phyloP scores from a whole-genome alignment of 345 rosid genomes.

The Gossypium thurberi region DNA sequence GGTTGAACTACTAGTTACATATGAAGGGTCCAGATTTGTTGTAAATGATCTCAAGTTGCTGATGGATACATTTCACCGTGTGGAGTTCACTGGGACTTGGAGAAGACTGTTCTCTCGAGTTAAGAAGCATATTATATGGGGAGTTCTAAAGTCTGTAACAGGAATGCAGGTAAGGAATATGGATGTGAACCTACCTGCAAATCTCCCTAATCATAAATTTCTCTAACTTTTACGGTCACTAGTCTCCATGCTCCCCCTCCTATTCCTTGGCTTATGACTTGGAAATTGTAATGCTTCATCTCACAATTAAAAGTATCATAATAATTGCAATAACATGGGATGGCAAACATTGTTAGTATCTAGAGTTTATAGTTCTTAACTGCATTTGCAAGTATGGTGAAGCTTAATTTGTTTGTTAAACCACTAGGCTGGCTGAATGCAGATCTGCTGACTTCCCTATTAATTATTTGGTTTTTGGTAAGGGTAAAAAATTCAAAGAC shows the following conservation, averaged over 20 bases:
- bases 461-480: slow-evolving; percentile 28
- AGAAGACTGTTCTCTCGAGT: slow-evolving; percentile 96
- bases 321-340: not conserved
- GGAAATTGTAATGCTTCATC: not conserved
- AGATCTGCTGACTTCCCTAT: not conserved
- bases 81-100: slow-evolving; percentile 92
- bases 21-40: slow-evolving; percentile 61
- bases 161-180: slow-evolving; percentile 82
- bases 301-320: not conserved
- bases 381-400: not conserved
- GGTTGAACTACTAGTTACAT: slow-evolving; percentile 89
- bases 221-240: not conserved
- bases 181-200: not conserved
- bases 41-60: slow-evolving; percentile 91
- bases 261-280: not conserved
- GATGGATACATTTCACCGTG: slow-evolving; percentile 92
- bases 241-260: not conserved
- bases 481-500: slow-evolving; percentile 94
- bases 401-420: not conserved
- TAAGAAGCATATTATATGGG: slow-evolving; percentile 98
- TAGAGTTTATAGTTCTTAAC: not conserved
- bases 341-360: not conserved
- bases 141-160: slow-evolving; percentile 90
- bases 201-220: not conserved
- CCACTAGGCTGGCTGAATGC: not conserved